A percentile compares a stretch with the other conserved stretches of the same genome.
These are phyloP conservation scores for Trametes hirsuta DNA, from an alignment of 1,284 basidiomycete genomes.

Conservation along the genomic window DNA sequence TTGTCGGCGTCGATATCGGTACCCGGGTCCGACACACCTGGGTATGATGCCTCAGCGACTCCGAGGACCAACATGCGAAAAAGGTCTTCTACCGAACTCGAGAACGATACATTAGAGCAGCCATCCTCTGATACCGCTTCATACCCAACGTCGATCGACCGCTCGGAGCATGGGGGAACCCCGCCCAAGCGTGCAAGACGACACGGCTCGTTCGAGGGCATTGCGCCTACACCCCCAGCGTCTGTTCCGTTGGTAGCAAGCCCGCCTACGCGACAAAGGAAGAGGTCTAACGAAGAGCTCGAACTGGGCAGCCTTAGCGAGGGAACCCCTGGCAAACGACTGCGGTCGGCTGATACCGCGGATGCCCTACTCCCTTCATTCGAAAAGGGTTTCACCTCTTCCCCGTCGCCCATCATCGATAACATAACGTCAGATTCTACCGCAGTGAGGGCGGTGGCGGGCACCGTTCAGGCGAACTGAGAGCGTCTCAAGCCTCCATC, in stretches of 20 bases:
- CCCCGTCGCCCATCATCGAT: background rate
- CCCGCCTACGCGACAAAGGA: slow-evolving; percentile 27
- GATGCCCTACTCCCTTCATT: background rate
- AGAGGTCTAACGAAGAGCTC: slow-evolving; percentile 35
- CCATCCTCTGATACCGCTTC: slow-evolving; percentile 12
- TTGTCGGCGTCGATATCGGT: slow-evolving; percentile 11
- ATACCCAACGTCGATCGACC: slow-evolving; percentile 6
- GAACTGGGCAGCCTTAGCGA: slow-evolving; percentile 17
- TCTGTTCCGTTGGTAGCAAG: slow-evolving; percentile 7
- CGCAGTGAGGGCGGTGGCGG: background rate
- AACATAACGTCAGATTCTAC: background rate
- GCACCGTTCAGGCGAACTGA: slow-evolving; percentile 13
- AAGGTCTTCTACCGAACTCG: slow-evolving; percentile 29
- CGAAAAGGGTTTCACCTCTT: slow-evolving; percentile 2
- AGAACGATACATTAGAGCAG: slow-evolving; percentile 14
- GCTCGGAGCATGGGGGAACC: slow-evolving; percentile 23
- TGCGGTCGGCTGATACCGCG: slow-evolving; percentile 4
- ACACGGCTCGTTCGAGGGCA: slow-evolving; percentile 32
- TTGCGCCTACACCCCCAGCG: slow-evolving; percentile 8
- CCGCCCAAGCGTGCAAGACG: slow-evolving; percentile 39
- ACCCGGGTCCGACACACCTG: slow-evolving; percentile 17
- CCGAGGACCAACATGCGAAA: slow-evolving; percentile 22
- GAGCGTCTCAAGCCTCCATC: background rate
- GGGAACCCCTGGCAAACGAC: slow-evolving; percentile 15
- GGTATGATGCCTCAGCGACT: slow-evolving; percentile 1